These are phyloP conservation scores for Diaporthe ilicicola DNA, from an alignment of 2,329 filamentous ascomycete species.

Conservation along the genomic window DNA sequence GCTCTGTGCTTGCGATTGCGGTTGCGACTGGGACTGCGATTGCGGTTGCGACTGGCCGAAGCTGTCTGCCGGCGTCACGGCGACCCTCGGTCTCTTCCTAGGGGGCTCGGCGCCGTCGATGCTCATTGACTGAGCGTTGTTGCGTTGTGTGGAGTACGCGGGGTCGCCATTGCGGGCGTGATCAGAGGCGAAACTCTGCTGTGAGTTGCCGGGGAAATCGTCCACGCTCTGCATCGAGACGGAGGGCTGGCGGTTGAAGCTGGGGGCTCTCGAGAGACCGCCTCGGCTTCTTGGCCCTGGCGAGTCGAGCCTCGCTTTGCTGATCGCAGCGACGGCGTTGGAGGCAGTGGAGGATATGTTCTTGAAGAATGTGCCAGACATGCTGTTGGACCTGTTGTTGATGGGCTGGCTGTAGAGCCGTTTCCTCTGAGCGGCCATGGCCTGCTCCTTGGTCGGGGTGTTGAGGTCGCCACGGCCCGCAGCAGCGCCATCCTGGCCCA, in stretches of 20 bases:
- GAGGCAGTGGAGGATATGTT: conserved; percentile 95
- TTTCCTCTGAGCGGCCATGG: conserved; percentile 95
- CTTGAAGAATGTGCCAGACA: conserved; percentile 92
- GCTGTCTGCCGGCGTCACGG: conserved; percentile 64
- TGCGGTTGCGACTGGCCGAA: conserved; percentile 53
- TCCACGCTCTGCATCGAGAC: conserved; percentile 73
- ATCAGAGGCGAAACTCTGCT: conserved; percentile 83
- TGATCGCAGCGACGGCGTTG: conserved; percentile 93
- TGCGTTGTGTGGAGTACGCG: conserved; percentile 69
- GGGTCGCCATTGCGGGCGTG: conserved; percentile 78
- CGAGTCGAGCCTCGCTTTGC: conserved; percentile 93
- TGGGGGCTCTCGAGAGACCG: conserved; percentile 71
- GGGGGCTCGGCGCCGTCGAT: conserved; percentile 77
- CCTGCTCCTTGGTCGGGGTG: conserved; percentile 97
- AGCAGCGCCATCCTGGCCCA: conserved; percentile 77
- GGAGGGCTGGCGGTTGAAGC: conserved; percentile 72
- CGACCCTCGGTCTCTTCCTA: conserved; percentile 75
- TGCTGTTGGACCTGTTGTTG: conserved; percentile 72
- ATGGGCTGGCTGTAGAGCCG: conserved; percentile 83
- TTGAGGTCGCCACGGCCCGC: conserved; percentile 81
- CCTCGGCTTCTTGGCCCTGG: conserved; percentile 72
- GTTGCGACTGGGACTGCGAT: neutral
- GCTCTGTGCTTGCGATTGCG: conserved; percentile 44
- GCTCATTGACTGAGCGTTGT: conserved; percentile 48
- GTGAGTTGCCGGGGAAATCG: conserved; percentile 76